Evolutionary conservation across 768 basidiomycete genomes (phyloP).

Genomic region (Phaffia australis): DNA sequence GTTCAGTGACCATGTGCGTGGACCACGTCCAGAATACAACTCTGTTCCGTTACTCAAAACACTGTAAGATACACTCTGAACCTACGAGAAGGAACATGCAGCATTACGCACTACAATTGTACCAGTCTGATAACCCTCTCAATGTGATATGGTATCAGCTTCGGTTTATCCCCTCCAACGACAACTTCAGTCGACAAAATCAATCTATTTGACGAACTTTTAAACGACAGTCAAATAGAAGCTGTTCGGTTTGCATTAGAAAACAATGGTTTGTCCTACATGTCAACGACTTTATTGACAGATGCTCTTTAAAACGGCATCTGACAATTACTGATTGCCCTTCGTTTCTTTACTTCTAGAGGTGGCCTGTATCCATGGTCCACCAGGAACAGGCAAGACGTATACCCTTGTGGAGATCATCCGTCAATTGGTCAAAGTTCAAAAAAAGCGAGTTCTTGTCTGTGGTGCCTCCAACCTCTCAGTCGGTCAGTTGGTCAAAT

Average conservation of each 20-base stretch:
- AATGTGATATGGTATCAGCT: slow-evolving; percentile 2
- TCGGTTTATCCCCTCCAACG: slow-evolving; percentile 41
- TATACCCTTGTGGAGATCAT: slow-evolving; percentile 73
- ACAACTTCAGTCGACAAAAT: slow-evolving; percentile 37
- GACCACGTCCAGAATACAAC: too few relatives aligned
- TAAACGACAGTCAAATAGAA: slow-evolving; percentile 74
- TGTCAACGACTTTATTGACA: background rate
- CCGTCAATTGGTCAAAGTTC: slow-evolving; percentile 37
- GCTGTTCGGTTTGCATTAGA: slow-evolving; percentile 75
- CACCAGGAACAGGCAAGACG: slow-evolving; percentile 97
- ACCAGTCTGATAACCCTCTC: slow-evolving; percentile 36
- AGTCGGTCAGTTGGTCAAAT: slow-evolving; percentile 41
- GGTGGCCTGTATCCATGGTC: slow-evolving; percentile 89
- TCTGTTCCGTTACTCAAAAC: slow-evolving; percentile 1
- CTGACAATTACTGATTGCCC: background rate
- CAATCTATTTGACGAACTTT: slow-evolving; percentile 57
- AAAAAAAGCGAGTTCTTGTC: slow-evolving; percentile 54
- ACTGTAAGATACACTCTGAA: slow-evolving; percentile 19
- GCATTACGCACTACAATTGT: slow-evolving; percentile 41
- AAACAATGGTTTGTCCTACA: slow-evolving; percentile 43
- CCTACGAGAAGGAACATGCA: background rate
- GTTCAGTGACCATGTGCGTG: too few relatives aligned
- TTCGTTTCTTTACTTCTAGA: slow-evolving; percentile 34
- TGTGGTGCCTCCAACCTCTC: slow-evolving; percentile 91
- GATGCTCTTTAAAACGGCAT: background rate